Evolutionary conservation across 2,329 filamentous ascomycete species (phyloP).

Genomic region (Aspergillus proliferans): DNA sequence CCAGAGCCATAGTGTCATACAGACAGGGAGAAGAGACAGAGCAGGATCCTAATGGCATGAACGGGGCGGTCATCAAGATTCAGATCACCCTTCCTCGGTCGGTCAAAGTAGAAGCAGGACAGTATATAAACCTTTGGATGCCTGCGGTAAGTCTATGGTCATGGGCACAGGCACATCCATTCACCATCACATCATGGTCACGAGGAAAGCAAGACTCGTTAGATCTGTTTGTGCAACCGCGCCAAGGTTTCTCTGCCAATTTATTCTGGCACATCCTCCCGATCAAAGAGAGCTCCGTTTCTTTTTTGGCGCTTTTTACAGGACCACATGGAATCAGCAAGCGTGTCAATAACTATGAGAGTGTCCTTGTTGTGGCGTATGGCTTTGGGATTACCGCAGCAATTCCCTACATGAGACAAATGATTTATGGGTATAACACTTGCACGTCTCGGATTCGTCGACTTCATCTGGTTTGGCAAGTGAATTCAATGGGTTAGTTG

Average conservation of each 20-base stretch:
- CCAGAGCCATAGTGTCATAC: background rate
- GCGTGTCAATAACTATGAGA: constrained; percentile 5
- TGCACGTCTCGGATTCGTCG: constrained; percentile 12
- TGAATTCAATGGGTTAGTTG: constrained; percentile 11
- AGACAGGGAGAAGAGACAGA: background rate
- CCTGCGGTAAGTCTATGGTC: constrained; percentile 9
- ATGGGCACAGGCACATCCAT: constrained; percentile 13
- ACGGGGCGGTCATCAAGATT: background rate
- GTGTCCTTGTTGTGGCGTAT: constrained; percentile 26
- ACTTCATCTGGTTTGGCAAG: constrained; percentile 25
- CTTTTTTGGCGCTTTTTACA: background rate
- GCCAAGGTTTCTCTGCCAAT: background rate
- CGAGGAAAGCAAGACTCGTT: constrained; percentile 2
- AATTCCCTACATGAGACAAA: constrained; percentile 25
- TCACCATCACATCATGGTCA: constrained; percentile 17
- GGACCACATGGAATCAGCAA: background rate
- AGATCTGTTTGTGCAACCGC: background rate
- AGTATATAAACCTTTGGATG: constrained; percentile 17
- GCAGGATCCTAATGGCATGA: background rate
- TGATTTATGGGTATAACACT: constrained; percentile 24
- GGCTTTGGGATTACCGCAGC: constrained; percentile 23
- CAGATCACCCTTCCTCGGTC: background rate
- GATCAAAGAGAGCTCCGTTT: background rate
- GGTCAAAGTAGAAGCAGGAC: background rate
- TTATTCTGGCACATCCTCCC: background rate